These are phyloP conservation scores for Chloris gayana DNA, from an alignment of 176 grass and related monocot species.

Conservation along the genomic window DNA sequence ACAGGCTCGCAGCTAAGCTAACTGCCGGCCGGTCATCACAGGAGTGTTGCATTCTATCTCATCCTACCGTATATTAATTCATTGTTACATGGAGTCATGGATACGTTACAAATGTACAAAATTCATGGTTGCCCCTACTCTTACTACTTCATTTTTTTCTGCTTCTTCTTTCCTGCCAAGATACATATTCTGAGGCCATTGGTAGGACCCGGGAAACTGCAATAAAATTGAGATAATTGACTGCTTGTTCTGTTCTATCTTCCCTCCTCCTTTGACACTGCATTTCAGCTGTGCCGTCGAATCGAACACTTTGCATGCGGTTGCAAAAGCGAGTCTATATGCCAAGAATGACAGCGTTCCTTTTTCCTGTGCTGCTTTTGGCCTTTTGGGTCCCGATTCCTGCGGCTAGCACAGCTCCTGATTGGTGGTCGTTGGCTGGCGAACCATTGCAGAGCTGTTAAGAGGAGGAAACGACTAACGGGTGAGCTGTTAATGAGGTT, in stretches of 20 bases:
- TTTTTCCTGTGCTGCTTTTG: not conserved
- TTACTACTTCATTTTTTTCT: not conserved
- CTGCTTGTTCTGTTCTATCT: not conserved
- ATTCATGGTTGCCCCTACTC: not conserved
- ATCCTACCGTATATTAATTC: conserved; percentile 8
- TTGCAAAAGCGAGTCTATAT: not conserved
- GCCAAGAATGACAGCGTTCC: conserved; percentile 10
- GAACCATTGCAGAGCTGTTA: conserved; percentile 1
- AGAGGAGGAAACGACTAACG: not conserved
- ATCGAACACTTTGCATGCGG: not conserved
- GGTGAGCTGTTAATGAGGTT: conserved; percentile 26
- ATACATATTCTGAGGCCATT: not conserved
- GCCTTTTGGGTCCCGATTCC: not conserved
- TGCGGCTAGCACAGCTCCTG: not conserved
- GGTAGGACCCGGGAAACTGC: conserved; percentile 14
- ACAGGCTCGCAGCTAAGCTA: not conserved
- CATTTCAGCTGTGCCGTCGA: not conserved
- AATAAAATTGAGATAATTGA: conserved; percentile 20
- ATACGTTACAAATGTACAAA: conserved; percentile 50
- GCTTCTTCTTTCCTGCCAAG: conserved; percentile 11
- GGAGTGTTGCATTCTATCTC: not conserved
- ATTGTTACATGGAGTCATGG: conserved; percentile 26
- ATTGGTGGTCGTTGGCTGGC: conserved; percentile 22
- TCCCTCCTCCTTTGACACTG: not conserved
- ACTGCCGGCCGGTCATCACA: conserved; percentile 2